Conservation (phyloP, 2,329 filamentous ascomycete species). For the Neophaeococcomyces mojaviensis region DNA sequence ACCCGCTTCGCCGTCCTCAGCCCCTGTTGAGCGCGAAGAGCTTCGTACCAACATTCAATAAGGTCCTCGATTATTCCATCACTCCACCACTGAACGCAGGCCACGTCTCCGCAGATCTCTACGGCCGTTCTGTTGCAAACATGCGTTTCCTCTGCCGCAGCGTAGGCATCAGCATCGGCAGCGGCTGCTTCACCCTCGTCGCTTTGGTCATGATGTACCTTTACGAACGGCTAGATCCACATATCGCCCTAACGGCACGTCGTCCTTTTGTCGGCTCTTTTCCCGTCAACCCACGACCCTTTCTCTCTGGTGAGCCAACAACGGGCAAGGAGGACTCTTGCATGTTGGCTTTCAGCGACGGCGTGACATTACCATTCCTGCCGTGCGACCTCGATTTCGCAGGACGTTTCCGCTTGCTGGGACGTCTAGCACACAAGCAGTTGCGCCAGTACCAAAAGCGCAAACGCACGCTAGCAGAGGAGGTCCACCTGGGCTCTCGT, state of each 20-base stretch:
- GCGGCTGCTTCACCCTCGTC: conserved; percentile 19
- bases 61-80: conserved; percentile 14
- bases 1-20: conserved; percentile 14
- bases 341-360: conserved; percentile 23
- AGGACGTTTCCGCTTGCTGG: conserved; percentile 15
- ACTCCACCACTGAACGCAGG: conserved; percentile 17
- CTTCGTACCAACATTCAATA: conserved; percentile 11
- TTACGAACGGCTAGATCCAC: conserved; percentile 15
- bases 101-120: conserved; percentile 10
- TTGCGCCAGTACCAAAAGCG: conserved; percentile 20
- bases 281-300: conserved; percentile 20
- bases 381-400: conserved; percentile 14
- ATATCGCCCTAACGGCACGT: conserved; percentile 10
- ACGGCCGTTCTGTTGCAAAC: conserved; percentile 9
- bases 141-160: conserved; percentile 16
- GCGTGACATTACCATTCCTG: conserved; percentile 18
- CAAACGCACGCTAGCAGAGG: conserved; percentile 10
- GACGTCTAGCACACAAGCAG: conserved; percentile 18
- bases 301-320: conserved; percentile 11
- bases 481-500: conserved; percentile 15
- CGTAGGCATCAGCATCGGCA: conserved; percentile 17
- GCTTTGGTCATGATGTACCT: conserved; percentile 21
- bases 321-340: conserved; percentile 19
- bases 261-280: conserved; percentile 21
- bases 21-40: conserved; percentile 3